Conservation (phyloP, 345 rosid species). For the Linum lewisii region DNA sequence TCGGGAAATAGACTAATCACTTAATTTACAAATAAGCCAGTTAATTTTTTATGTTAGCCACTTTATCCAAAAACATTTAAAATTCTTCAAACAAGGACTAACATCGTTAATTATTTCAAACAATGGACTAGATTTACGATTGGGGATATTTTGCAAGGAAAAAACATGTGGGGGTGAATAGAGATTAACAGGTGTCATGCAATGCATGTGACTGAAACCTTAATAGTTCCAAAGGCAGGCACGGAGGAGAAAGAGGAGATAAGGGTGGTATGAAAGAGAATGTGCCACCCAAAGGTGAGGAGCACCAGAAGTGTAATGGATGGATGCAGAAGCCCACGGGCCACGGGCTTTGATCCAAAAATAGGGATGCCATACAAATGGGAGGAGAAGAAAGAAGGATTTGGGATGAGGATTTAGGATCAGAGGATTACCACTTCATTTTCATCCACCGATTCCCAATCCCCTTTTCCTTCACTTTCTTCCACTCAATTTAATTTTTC, state of each 20-base stretch:
- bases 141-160: neutral
- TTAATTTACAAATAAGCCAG: too few species aligned
- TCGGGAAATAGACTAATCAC: too few species aligned
- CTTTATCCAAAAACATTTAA: too few species aligned
- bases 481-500: neutral
- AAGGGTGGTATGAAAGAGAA: neutral
- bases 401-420: too few species aligned
- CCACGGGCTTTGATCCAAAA: neutral
- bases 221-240: too few species aligned
- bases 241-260: neutral
- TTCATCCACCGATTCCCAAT: neutral
- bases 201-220: neutral
- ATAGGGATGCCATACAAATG: neutral
- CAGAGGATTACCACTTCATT: neutral
- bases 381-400: too few species aligned
- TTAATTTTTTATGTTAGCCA: too few species aligned
- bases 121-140: too few species aligned
- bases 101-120: too few species aligned
- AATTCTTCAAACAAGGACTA: too few species aligned
- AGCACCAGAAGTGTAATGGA: neutral
- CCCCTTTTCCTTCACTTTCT: neutral
- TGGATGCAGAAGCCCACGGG: too few species aligned
- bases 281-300: neutral
- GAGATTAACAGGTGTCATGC: too few species aligned
- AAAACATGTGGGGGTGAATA: neutral